Percentiles rank a stretch among this genome's conserved stretches.
These are phyloP conservation scores for Coelastrella sp. DNA, from an alignment of 139 green algal species.

Conservation along the genomic window DNA sequence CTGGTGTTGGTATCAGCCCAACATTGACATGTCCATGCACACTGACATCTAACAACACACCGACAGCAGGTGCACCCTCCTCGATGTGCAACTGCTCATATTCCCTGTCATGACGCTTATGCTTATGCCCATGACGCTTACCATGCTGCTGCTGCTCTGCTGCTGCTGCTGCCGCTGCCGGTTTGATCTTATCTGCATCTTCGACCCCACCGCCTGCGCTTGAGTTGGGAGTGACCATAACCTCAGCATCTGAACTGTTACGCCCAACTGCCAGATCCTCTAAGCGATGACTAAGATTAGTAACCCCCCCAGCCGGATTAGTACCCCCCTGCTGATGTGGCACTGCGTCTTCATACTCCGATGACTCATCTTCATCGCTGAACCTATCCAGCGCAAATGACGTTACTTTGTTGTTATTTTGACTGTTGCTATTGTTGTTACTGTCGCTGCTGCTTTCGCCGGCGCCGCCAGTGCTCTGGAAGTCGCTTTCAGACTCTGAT, in stretches of 20 bases:
- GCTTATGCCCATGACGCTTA: neutral
- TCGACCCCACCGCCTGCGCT: neutral
- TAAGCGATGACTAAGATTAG: neutral
- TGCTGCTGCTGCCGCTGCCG: neutral
- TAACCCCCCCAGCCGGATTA: neutral
- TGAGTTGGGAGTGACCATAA: neutral
- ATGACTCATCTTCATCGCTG: neutral
- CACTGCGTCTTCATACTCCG: neutral
- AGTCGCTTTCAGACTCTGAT: neutral
- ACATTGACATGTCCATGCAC: conserved; percentile 23
- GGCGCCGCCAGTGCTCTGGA: neutral
- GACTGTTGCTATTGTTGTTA: neutral
- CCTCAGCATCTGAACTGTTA: neutral
- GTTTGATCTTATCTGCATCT: neutral
- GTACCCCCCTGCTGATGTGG: neutral
- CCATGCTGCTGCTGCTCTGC: conserved; percentile 20
- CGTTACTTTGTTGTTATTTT: neutral
- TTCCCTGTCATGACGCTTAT: neutral
- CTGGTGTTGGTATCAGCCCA: neutral
- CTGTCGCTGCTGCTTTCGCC: neutral
- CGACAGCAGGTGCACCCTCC: neutral
- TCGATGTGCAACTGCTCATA: neutral
- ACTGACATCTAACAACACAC: conserved; percentile 26
- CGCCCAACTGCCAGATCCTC: neutral
- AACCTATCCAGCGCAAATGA: conserved; percentile 45